Conservation (phyloP, 148 eudicot species). For the Hydrangea macrophylla region DNA sequence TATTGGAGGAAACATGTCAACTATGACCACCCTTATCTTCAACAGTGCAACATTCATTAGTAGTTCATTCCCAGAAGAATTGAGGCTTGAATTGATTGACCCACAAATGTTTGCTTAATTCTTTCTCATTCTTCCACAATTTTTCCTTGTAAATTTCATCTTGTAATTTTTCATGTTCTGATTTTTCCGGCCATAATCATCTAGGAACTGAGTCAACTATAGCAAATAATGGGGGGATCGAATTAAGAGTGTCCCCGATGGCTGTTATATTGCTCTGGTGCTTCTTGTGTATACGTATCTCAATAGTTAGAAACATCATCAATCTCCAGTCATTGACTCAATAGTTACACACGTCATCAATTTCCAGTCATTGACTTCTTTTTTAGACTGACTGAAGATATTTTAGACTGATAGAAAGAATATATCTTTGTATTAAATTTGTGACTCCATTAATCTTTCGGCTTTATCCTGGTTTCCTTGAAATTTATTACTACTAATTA, state of each 20-base stretch:
- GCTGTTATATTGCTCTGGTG: background rate
- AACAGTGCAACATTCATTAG: slow-evolving; percentile 81
- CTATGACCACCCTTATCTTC: slow-evolving; percentile 64
- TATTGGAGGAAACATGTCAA: slow-evolving; percentile 68
- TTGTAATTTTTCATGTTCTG: background rate
- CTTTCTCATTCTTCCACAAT: slow-evolving; percentile 24
- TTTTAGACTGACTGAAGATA: background rate
- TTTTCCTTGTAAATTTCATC: slow-evolving; percentile 19
- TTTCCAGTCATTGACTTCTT: background rate
- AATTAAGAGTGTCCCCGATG: background rate
- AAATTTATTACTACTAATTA: too few relatives aligned
- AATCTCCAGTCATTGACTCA: background rate
- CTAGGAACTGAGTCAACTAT: slow-evolving; percentile 19
- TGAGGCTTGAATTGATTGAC: background rate
- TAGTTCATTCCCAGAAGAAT: slow-evolving; percentile 22
- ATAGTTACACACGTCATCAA: too few relatives aligned
- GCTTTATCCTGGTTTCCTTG: too few relatives aligned
- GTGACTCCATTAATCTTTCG: too few relatives aligned
- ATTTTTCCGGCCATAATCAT: slow-evolving; percentile 4
- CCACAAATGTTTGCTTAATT: slow-evolving; percentile 10
- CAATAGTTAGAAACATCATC: slow-evolving; percentile 11
- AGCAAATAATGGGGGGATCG: slow-evolving; percentile 24
- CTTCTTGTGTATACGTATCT: slow-evolving; percentile 16
- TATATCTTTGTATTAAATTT: too few relatives aligned
- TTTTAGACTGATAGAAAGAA: too few relatives aligned